These are phyloP conservation scores for Backusella sp. DNA, from an alignment of 192 early-diverging fungal species.

Conservation along the genomic window DNA sequence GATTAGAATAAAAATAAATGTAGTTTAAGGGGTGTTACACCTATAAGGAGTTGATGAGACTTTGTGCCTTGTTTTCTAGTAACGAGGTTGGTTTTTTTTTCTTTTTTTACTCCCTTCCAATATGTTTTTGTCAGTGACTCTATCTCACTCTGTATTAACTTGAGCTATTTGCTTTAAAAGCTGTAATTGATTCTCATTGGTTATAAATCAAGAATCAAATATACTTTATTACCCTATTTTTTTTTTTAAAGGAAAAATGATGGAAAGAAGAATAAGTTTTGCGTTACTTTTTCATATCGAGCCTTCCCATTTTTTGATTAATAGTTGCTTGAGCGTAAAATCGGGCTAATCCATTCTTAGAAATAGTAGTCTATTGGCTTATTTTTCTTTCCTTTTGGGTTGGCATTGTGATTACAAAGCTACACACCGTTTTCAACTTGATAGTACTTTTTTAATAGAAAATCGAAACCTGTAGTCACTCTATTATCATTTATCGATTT, in stretches of 20 bases:
- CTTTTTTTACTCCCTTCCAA: background rate
- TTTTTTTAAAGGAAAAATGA: background rate
- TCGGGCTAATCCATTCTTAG: background rate
- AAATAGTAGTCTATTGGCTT: background rate
- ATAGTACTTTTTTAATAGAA: background rate
- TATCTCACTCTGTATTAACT: background rate
- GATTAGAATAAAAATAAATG: conserved; percentile 8
- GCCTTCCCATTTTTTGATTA: background rate
- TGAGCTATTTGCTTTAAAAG: background rate
- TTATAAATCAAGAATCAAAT: background rate
- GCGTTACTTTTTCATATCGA: background rate
- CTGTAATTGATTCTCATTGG: background rate
- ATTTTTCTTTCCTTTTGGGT: background rate
- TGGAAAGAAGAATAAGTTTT: background rate
- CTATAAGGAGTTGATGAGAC: background rate
- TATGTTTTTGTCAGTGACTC: background rate
- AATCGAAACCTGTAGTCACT: background rate
- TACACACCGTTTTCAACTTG: too few relatives aligned
- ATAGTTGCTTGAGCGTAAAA: background rate
- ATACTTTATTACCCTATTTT: background rate
- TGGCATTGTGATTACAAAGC: background rate
- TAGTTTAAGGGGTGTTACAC: conserved; percentile 9
- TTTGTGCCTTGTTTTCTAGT: conserved; percentile 6
- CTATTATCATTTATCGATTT: background rate
- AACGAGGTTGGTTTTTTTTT: background rate